Conservation (phyloP, 495 filamentous ascomycete species). For the Cladorrhinum samala region DNA sequence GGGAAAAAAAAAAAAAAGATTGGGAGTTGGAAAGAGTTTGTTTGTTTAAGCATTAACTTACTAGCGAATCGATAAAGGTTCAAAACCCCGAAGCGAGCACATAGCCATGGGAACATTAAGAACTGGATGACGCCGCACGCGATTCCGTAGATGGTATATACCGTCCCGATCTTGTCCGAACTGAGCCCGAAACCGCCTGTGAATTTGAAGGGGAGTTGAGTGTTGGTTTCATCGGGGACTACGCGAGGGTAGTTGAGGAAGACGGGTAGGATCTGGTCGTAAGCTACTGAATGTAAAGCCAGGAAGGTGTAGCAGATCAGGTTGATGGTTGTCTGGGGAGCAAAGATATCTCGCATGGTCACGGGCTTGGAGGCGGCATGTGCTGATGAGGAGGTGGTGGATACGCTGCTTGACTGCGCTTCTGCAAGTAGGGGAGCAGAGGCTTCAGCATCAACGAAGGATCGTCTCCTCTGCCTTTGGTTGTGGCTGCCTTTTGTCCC, state of each 20-base stretch:
- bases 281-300: slow-evolving; percentile 69
- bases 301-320: slow-evolving; percentile 69
- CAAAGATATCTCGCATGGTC: slow-evolving; percentile 63
- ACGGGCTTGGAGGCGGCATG: slow-evolving; percentile 25
- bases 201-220: slow-evolving; percentile 70
- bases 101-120: slow-evolving; percentile 65
- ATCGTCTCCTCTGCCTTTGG: slow-evolving; percentile 29
- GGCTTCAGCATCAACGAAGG: slow-evolving; percentile 39
- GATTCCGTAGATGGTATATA: slow-evolving; percentile 71
- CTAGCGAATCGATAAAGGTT: slow-evolving; percentile 57
- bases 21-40: too few species aligned
- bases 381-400: neutral
- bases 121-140: slow-evolving; percentile 72
- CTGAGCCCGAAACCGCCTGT: slow-evolving; percentile 63
- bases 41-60: too few species aligned
- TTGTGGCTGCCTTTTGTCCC: too few species aligned
- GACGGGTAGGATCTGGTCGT: slow-evolving; percentile 73
- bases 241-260: slow-evolving; percentile 67
- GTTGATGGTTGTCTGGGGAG: slow-evolving; percentile 67
- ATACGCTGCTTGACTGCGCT: slow-evolving; percentile 6
- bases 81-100: slow-evolving; percentile 63
- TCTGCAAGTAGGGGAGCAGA: slow-evolving; percentile 41
- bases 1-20: neutral
- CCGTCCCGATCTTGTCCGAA: slow-evolving; percentile 66
- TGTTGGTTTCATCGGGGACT: slow-evolving; percentile 44